Conservation (phyloP, 2,329 filamentous ascomycete genomes). For the Xylariaceae sp. region DNA sequence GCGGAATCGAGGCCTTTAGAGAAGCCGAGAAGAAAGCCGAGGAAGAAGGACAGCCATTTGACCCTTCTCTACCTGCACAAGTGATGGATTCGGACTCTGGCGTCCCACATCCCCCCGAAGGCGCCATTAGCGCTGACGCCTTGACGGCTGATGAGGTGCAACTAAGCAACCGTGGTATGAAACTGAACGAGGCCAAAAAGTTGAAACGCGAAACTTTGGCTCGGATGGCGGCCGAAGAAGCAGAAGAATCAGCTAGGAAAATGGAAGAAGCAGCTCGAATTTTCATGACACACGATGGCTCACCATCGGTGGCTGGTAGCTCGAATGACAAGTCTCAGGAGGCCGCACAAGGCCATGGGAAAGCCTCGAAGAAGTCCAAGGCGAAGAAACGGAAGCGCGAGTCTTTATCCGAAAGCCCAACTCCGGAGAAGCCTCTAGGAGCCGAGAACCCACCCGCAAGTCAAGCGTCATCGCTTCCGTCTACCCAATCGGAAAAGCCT, state of each 20-base stretch:
- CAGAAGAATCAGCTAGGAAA: constrained; percentile 51
- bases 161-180: constrained; percentile 67
- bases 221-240: constrained; percentile 57
- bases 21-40: constrained; percentile 60
- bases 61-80: constrained; percentile 38
- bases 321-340: constrained; percentile 31
- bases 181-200: constrained; percentile 72
- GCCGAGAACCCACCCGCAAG: constrained; percentile 18
- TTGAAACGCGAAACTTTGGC: constrained; percentile 61
- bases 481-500: constrained; percentile 31
- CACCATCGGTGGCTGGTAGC: constrained; percentile 29
- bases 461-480: constrained; percentile 14
- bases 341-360: constrained; percentile 27
- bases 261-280: constrained; percentile 45
- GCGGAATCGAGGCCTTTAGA: constrained; percentile 58
- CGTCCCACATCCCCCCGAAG: constrained; percentile 49
- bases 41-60: constrained; percentile 58
- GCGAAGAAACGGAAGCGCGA: constrained; percentile 44
- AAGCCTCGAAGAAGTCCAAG: constrained; percentile 24
- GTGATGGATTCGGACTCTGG: constrained; percentile 47
- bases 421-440: constrained; percentile 29
- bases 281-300: constrained; percentile 35
- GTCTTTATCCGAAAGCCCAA: constrained; percentile 30
- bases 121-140: constrained; percentile 53
- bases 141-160: constrained; percentile 56